phyloP scores from a whole-genome alignment of 768 basidiomycete genomes.

The Pholiota conissans region DNA sequence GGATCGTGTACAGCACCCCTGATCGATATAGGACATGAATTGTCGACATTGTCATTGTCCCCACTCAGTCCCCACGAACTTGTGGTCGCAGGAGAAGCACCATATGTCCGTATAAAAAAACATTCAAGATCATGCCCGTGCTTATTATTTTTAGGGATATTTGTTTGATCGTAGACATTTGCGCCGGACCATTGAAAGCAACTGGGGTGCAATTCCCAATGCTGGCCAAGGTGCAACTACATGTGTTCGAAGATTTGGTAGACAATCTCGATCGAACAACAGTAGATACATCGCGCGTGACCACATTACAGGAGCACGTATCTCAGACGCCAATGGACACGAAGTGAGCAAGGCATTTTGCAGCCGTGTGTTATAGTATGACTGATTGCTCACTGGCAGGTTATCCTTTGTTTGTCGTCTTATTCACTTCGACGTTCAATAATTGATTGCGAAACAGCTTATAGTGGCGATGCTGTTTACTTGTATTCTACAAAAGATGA shows the following conservation, averaged over 20 bases:
- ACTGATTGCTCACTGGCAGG: constrained; percentile 33
- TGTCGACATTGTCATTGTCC: constrained; percentile 76
- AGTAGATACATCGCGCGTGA: constrained; percentile 33
- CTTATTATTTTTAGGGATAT: constrained; percentile 50
- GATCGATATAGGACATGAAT: constrained; percentile 59
- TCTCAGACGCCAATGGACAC: constrained; percentile 70
- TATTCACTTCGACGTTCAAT: constrained; percentile 1
- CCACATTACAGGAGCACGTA: constrained; percentile 78
- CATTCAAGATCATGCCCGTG: not conserved
- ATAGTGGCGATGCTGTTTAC: constrained; percentile 71
- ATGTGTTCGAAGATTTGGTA: constrained; percentile 81
- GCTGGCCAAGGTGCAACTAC: constrained; percentile 56
- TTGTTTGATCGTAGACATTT: constrained; percentile 82
- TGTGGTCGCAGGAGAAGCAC: constrained; percentile 80
- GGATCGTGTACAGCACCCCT: constrained; percentile 70
- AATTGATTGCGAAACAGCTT: constrained; percentile 47
- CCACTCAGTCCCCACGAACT: constrained; percentile 81
- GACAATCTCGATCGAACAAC: constrained; percentile 31
- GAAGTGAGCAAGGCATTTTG: constrained; percentile 46
- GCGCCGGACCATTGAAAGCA: constrained; percentile 56
- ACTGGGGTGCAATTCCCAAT: constrained; percentile 66
- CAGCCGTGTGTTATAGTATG: not conserved
- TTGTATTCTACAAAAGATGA: constrained; percentile 74
- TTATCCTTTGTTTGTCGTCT: constrained; percentile 57
- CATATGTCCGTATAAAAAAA: constrained; percentile 53